A percentile compares a stretch with the other conserved stretches of the same genome.
Conservation (phyloP, 495 filamentous ascomycete genomes). For the Neurospora cerealis region DNA sequence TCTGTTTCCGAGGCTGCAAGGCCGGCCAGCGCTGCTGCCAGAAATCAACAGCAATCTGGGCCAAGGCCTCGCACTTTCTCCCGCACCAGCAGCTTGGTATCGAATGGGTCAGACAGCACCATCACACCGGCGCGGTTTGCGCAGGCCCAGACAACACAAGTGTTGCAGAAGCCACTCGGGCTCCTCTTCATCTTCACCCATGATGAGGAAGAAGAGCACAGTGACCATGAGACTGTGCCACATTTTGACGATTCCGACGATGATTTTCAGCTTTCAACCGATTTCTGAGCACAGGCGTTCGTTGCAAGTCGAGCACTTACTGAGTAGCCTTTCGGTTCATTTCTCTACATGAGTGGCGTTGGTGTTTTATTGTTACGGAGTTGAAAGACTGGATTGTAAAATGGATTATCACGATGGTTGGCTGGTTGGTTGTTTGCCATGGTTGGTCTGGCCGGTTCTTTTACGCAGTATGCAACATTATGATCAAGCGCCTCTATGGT, state of each 20-base stretch:
- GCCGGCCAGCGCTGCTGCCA: constrained; percentile 9
- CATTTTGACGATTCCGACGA: constrained; percentile 23
- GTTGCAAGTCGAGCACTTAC: not conserved
- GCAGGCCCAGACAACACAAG: constrained; percentile 17
- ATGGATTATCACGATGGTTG: not conserved
- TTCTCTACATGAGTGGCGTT: not conserved
- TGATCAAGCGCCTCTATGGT: not conserved
- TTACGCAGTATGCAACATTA: not conserved
- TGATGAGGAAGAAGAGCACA: constrained; percentile 25
- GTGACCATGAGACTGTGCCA: constrained; percentile 9
- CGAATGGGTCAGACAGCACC: constrained; percentile 35
- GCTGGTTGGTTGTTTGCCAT: not conserved
- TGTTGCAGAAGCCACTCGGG: constrained; percentile 24
- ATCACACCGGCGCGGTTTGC: constrained; percentile 40
- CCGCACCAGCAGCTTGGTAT: constrained; percentile 30
- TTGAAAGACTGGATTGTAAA: not conserved
- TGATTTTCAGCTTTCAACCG: constrained; percentile 30
- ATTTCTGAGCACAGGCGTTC: constrained; percentile 17
- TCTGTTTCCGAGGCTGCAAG: constrained; percentile 41
- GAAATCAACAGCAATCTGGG: constrained; percentile 3
- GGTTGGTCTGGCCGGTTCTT: not conserved
- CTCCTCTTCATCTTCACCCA: constrained; percentile 37
- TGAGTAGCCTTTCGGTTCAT: not conserved
- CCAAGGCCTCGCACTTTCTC: constrained; percentile 14
- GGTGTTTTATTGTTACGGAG: not conserved